Percentiles rank a stretch among this genome's conserved stretches.
Evolutionary conservation across 495 filamentous ascomycete species (phyloP).

Genomic region (Polyplosphaeria fusca): DNA sequence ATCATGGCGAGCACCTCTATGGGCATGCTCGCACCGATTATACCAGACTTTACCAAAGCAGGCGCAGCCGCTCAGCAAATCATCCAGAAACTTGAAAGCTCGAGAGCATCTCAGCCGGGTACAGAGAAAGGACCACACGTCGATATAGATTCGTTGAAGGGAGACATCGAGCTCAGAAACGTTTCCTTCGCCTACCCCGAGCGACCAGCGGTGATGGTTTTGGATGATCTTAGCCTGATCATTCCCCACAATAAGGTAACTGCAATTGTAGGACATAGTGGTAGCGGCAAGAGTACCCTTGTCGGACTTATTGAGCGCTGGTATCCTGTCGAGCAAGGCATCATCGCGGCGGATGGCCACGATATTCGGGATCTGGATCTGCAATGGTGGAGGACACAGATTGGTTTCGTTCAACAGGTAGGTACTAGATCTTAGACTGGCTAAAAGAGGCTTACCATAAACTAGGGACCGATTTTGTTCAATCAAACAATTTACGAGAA

Average conservation of each 20-base stretch:
- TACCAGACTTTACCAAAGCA: slow-evolving; percentile 28
- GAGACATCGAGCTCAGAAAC: slow-evolving; percentile 72
- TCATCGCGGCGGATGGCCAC: slow-evolving; percentile 32
- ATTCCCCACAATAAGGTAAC: slow-evolving; percentile 87
- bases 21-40: slow-evolving; percentile 27
- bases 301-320: slow-evolving; percentile 91
- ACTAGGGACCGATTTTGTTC: slow-evolving; percentile 81
- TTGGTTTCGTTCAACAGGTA: slow-evolving; percentile 78
- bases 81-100: too few species aligned
- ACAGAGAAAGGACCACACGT: slow-evolving; percentile 54
- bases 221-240: slow-evolving; percentile 71
- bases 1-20: slow-evolving; percentile 29
- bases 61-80: slow-evolving; percentile 27
- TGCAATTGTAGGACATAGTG: slow-evolving; percentile 80
- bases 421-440: too few species aligned
- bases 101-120: too few species aligned
- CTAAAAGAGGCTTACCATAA: too few species aligned
- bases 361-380: slow-evolving; percentile 68
- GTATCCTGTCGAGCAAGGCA: slow-evolving; percentile 53
- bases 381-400: slow-evolving; percentile 68
- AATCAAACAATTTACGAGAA: slow-evolving; percentile 81
- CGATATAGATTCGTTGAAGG: slow-evolving; percentile 67
- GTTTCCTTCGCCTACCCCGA: slow-evolving; percentile 92
- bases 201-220: slow-evolving; percentile 78
- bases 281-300: slow-evolving; percentile 90